phyloP scores from a whole-genome alignment of 2,329 filamentous ascomycete species.

The Thielaviopsis cerberus region DNA sequence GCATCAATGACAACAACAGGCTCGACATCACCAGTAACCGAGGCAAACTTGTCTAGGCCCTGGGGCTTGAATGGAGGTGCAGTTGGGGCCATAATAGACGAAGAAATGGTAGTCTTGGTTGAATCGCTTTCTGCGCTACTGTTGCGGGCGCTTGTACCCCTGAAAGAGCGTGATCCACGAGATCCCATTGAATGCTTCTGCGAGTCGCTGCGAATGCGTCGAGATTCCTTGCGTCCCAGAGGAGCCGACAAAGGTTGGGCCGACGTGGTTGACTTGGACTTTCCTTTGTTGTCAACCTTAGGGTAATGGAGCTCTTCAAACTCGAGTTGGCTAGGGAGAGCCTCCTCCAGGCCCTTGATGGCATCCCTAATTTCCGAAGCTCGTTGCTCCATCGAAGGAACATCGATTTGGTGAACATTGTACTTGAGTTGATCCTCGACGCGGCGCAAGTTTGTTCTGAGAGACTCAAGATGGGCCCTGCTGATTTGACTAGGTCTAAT shows the following conservation, averaged over 20 bases:
- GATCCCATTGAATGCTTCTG: conserved; percentile 1
- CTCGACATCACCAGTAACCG: background rate
- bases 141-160: conserved; percentile 1
- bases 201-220: conserved; percentile 8
- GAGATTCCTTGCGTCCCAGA: conserved; percentile 6
- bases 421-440: conserved; percentile 40
- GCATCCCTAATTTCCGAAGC: conserved; percentile 25
- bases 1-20: conserved; percentile 1
- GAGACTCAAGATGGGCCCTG: conserved; percentile 36
- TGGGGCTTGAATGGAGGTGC: conserved; percentile 8
- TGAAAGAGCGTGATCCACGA: background rate
- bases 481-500: conserved; percentile 44
- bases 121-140: conserved; percentile 6
- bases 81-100: conserved; percentile 6
- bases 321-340: conserved; percentile 25
- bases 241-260: background rate
- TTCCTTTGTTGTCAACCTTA: conserved; percentile 17
- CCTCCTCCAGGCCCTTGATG: conserved; percentile 32
- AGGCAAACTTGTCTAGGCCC: background rate
- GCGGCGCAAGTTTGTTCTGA: conserved; percentile 25
- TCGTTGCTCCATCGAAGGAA: conserved; percentile 28
- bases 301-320: conserved; percentile 28
- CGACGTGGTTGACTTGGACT: conserved; percentile 10
- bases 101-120: background rate
- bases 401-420: conserved; percentile 45